Conservation (phyloP, 208 protist species). For the Tritrichomonas musculus region DNA sequence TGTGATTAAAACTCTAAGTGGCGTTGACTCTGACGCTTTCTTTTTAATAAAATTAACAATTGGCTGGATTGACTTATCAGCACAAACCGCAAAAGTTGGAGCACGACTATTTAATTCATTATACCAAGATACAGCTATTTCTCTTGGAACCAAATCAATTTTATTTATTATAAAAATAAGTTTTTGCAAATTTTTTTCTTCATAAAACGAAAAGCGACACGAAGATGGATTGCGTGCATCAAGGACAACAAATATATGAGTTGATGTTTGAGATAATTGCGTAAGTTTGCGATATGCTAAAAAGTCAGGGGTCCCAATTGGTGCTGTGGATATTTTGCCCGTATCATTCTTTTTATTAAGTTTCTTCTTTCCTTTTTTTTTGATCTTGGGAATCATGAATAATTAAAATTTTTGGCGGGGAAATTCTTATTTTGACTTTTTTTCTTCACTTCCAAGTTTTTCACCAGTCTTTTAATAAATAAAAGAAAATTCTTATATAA, state of each 20-base stretch:
- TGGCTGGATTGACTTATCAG: background rate
- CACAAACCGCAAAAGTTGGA: background rate
- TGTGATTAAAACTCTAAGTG: background rate
- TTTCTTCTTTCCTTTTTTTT: too few species aligned
- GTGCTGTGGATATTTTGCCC: too few species aligned
- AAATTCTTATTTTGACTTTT: too few species aligned
- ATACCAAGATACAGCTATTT: background rate
- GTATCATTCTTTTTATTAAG: too few species aligned
- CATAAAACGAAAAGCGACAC: background rate
- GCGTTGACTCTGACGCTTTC: background rate
- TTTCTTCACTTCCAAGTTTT: too few species aligned
- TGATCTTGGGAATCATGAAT: too few species aligned
- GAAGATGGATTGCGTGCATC: background rate
- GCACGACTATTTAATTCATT: background rate
- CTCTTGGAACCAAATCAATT: constrained; percentile 13
- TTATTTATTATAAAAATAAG: background rate
- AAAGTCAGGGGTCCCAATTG: too few species aligned
- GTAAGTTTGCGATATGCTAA: background rate
- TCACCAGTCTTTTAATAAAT: too few species aligned
- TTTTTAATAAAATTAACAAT: background rate
- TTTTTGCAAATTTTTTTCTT: background rate
- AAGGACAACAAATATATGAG: background rate
- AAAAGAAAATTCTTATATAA: too few species aligned
- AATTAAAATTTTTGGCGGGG: too few species aligned
- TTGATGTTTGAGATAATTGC: background rate